These are phyloP conservation scores for Gossypium arboreum DNA, from an alignment of 345 rosid species.

Conservation along the genomic window DNA sequence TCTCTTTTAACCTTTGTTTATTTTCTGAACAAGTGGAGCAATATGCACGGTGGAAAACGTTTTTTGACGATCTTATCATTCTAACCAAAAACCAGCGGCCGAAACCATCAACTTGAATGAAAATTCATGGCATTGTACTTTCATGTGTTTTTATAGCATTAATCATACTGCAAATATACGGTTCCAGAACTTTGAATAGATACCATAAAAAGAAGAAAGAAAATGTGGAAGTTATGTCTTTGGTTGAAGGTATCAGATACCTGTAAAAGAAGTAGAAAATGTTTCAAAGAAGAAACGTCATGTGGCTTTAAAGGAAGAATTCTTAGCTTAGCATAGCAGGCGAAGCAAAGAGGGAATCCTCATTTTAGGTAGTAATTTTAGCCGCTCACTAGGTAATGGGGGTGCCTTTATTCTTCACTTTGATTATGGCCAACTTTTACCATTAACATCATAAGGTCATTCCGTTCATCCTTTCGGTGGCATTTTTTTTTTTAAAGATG, in stretches of 20 bases:
- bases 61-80: background rate
- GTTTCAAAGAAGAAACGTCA: background rate
- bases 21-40: background rate
- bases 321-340: background rate
- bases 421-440: background rate
- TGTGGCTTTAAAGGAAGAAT: background rate
- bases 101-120: background rate
- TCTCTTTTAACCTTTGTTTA: background rate
- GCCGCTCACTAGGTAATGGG: background rate
- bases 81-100: background rate
- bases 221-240: background rate
- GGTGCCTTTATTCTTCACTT: background rate
- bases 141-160: background rate
- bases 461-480: too few species aligned
- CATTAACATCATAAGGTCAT: too few species aligned
- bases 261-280: background rate
- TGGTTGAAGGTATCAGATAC: slow-evolving; percentile 14
- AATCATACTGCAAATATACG: background rate
- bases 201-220: background rate
- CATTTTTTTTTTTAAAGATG: too few species aligned
- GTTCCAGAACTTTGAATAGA: background rate
- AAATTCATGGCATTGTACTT: background rate
- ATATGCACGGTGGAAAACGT: background rate
- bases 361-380: background rate
- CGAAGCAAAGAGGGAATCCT: background rate